Evolutionary conservation across 2,329 filamentous ascomycete species (phyloP), one percentile per base, ranked within the genome.

Genomic region (Fusarium sp.): DNA sequence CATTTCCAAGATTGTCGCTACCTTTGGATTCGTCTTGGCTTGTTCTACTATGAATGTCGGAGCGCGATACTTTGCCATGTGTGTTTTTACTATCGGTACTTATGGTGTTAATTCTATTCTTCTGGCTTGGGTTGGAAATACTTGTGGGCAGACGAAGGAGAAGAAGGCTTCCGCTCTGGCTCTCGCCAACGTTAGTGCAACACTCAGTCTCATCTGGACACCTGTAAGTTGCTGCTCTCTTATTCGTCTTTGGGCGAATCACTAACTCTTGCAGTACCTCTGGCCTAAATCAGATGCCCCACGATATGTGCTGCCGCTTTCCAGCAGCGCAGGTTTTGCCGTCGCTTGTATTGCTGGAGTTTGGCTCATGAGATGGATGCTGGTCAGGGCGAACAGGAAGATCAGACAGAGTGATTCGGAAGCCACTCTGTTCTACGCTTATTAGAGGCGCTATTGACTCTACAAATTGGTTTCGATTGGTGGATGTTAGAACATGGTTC

Each of bases 111-210:
- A 84, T 60, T 80, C 77, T n/a, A 78, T 84, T 52, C 79, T 81
- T 23, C 72, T 84, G 0, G 81, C 82, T 1, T 85, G 83, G 83
- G 77, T 79, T 0, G 77, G 77, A 2, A 77, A 74, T 2, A 79
- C 79, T 0, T 79, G 82, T 23, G 82, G 81, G 2, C 83, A 84
- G 64, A 83, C 82, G 1, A 80, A 81, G 13, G 83, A 85, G 72
- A 84, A 85, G 76, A 84, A 82, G 64, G 82, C 83, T 1, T 80
- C 79, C 5, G 78, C 81, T 3, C 75, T 85, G 6, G 81, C 81
- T 11, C 39, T 74, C 2, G 66, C 68, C 23, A 74, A 74, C 6
- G 69, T 70, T 43, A 61, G 64, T 21, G 70, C 67, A 0, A 74
- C 69, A 1, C 29, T 74, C 2, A 69, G 68, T 20, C 47, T 69